Base-by-base conservation (phyloP, 306 rosid species). In the Malus asiatica region DNA sequence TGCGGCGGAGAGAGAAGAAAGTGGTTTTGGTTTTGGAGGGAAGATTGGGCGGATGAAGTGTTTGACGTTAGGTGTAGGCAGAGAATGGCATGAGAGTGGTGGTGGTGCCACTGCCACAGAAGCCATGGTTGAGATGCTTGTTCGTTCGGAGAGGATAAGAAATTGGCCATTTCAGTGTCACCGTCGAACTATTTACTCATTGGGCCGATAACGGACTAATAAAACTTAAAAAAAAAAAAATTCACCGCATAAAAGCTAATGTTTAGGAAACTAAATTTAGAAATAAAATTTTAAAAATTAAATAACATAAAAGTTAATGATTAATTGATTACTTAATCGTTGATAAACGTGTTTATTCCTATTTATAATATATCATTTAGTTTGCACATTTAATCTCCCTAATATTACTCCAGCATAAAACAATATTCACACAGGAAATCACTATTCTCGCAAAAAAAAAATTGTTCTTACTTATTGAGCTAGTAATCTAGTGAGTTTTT, bases 1-100 rank as follows among this genome's bases (percentile, higher is more conserved):
- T 46, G 80, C 9, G 30, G 78, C 46, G 45, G 85, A 67, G 80
- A 59, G 45, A 42, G 45, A 42, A 57, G 86, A 80, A 38, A 75
- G 74, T 35, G 90, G 74, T 66, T 81, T 82, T 60, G 87, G 86
- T 77, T 81, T 81, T 68, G 88, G 86, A 38, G 81, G 8, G 2
- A 46, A 23, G n/a, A 52, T 45, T 64, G 87, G 72, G 73, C 8
- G 64, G 59, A 33, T 6, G 23, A n/a, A 57, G 15, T 32, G 33
- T 66, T 77, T 23, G 72, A 62, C 35, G 16, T 45, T 42, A 69
- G 57, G 63, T 14, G 20, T 14, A n/a, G 58, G 58, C 20, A 5
- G 58, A 52, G 8, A 73, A 71, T 20, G 78, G 79, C 33, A 60
- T 20, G 88, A 78, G 57, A 79, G 46, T 22, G 83, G 77, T 40